These are phyloP conservation scores for Penicillium pulvis DNA, from an alignment of 495 filamentous ascomycete genomes.

Conservation along the genomic window DNA sequence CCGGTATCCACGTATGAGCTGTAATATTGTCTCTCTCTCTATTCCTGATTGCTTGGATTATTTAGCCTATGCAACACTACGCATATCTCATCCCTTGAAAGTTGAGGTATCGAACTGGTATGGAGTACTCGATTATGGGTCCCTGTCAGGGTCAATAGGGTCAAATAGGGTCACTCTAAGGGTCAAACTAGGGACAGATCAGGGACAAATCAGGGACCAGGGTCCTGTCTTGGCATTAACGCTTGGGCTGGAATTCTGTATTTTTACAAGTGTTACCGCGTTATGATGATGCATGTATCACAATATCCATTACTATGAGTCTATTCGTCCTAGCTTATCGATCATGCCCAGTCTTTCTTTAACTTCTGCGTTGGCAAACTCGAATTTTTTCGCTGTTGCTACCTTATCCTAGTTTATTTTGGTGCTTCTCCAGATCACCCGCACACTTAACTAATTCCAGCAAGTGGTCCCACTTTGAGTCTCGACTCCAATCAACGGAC, in stretches of 20 bases:
- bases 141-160: slow-evolving; percentile 11
- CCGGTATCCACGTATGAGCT: not conserved
- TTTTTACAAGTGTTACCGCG: too few relatives aligned
- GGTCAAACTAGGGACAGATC: slow-evolving; percentile 4
- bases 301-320: not conserved
- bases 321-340: too few relatives aligned
- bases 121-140: slow-evolving; percentile 3
- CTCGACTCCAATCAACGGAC: slow-evolving; percentile 24
- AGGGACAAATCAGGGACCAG: slow-evolving; percentile 6
- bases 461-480: slow-evolving; percentile 2
- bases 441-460: slow-evolving; percentile 12
- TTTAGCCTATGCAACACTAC: slow-evolving; percentile 13
- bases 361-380: too few relatives aligned
- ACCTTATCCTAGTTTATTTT: not conserved
- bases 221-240: slow-evolving; percentile 9
- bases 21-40: not conserved
- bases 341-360: too few relatives aligned
- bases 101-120: slow-evolving; percentile 4
- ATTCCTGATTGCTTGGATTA: not conserved
- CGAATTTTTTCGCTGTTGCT: not conserved
- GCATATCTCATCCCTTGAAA: slow-evolving; percentile 27
- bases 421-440: slow-evolving; percentile 18
- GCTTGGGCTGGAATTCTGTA: too few relatives aligned
- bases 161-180: not conserved
- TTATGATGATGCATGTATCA: too few relatives aligned